Conservation (phyloP, 345 rosid genomes). For the Boechera retrofracta region DNA sequence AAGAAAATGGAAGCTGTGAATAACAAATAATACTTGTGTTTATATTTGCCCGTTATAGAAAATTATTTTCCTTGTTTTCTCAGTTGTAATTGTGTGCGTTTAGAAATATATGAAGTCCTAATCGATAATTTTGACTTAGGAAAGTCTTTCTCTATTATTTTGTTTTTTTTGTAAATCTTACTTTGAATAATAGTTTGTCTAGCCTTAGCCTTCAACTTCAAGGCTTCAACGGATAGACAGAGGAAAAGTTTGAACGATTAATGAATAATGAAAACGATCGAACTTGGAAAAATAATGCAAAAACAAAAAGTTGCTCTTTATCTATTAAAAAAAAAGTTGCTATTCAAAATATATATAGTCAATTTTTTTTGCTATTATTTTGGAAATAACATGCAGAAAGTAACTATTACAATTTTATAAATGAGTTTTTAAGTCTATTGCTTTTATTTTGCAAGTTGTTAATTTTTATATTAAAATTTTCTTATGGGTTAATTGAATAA, state of each 20-base stretch:
- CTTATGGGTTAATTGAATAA: neutral
- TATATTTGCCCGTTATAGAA: constrained; percentile 2
- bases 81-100: constrained; percentile 16
- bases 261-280: constrained; percentile 15
- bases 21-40: neutral
- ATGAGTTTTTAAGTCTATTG: neutral
- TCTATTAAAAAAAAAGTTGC: neutral
- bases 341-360: neutral
- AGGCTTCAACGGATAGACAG: constrained; percentile 2
- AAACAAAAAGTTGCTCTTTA: neutral
- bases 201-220: neutral
- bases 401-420: neutral
- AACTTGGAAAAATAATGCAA: neutral
- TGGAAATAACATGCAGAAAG: neutral
- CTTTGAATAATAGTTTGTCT: constrained; percentile 13
- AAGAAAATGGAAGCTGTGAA: constrained; percentile 14
- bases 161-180: neutral
- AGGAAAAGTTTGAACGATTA: neutral
- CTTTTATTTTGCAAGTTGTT: neutral
- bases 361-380: neutral
- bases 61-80: neutral
- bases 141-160: constrained; percentile 22
- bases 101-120: constrained; percentile 5
- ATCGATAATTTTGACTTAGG: constrained; percentile 37
- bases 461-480: neutral